A percentile compares a stretch with the other conserved stretches of the same genome.
phyloP scores from a whole-genome alignment of 2,329 filamentous ascomycete genomes.

The Beauveria australis region DNA sequence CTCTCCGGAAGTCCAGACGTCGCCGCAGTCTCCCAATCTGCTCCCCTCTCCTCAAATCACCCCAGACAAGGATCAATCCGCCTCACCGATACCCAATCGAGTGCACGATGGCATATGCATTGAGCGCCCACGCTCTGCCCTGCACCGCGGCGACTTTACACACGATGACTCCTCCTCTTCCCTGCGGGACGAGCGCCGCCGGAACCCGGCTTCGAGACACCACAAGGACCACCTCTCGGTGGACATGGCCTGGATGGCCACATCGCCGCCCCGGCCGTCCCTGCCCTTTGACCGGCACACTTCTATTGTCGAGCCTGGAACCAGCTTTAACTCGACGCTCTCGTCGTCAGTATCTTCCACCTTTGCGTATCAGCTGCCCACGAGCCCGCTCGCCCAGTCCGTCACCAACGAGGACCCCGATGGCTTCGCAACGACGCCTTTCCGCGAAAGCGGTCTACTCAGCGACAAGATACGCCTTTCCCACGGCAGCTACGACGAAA shows the following conservation, averaged over 20 bases:
- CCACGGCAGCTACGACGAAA: constrained; percentile 62
- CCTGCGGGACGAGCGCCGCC: constrained; percentile 11
- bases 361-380: constrained; percentile 80
- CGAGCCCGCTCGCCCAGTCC: constrained; percentile 84
- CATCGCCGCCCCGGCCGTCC: constrained; percentile 47
- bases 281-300: constrained; percentile 31
- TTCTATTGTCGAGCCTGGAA: constrained; percentile 22
- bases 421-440: constrained; percentile 42
- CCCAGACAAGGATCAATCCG: constrained; percentile 32
- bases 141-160: constrained; percentile 62
- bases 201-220: constrained; percentile 14
- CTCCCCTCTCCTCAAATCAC: constrained; percentile 40
- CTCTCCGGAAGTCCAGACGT: constrained; percentile 19
- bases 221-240: constrained; percentile 14
- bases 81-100: constrained; percentile 28
- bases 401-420: constrained; percentile 70
- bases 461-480: constrained; percentile 27
- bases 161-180: constrained; percentile 20
- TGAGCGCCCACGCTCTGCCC: constrained; percentile 70
- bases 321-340: constrained; percentile 37
- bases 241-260: constrained; percentile 40
- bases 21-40: constrained; percentile 31
- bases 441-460: constrained; percentile 42
- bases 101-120: constrained; percentile 55
- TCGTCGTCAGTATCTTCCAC: constrained; percentile 68